phyloP scores from a whole-genome alignment of 208 protist species.

The Leishmania guyanensis region DNA sequence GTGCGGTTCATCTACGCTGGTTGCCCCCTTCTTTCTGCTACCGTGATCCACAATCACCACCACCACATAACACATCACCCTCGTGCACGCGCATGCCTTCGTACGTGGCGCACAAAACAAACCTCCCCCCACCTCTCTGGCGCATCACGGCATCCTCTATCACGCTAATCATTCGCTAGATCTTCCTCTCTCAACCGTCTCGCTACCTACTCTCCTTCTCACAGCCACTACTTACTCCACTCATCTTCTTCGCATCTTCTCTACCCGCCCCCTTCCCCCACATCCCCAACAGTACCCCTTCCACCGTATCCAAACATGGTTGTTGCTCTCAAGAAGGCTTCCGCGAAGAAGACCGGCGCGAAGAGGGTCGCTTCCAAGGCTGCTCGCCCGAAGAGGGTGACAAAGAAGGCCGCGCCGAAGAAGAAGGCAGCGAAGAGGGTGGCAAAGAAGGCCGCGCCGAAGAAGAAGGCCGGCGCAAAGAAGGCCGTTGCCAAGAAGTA shows the following conservation, averaged over 20 bases:
- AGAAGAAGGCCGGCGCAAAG: conserved; percentile 13
- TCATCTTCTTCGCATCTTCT: not conserved
- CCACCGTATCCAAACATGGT: conserved; percentile 3
- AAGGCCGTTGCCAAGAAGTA: conserved; percentile 12
- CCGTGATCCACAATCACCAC: not conserved
- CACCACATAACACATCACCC: not conserved
- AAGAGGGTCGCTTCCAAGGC: conserved; percentile 27
- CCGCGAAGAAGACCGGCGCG: conserved; percentile 28
- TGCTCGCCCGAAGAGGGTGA: conserved; percentile 20
- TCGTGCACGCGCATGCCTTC: not conserved
- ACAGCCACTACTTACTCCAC: not conserved
- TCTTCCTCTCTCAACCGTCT: not conserved
- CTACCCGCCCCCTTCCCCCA: not conserved
- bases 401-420: conserved; percentile 32
- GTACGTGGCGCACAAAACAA: not conserved
- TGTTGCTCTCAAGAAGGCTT: conserved; percentile 24
- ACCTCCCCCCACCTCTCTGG: not conserved
- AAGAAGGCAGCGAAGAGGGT: conserved; percentile 29
- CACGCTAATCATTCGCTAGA: not conserved
- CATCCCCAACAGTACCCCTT: not conserved
- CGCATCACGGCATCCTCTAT: not conserved
- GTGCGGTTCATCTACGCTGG: not conserved
- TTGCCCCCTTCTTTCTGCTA: not conserved
- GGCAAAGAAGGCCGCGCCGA: conserved; percentile 18
- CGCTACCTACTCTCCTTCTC: not conserved